phyloP scores from a whole-genome alignment of 768 basidiomycete genomes.

The Panellus pusillus region DNA sequence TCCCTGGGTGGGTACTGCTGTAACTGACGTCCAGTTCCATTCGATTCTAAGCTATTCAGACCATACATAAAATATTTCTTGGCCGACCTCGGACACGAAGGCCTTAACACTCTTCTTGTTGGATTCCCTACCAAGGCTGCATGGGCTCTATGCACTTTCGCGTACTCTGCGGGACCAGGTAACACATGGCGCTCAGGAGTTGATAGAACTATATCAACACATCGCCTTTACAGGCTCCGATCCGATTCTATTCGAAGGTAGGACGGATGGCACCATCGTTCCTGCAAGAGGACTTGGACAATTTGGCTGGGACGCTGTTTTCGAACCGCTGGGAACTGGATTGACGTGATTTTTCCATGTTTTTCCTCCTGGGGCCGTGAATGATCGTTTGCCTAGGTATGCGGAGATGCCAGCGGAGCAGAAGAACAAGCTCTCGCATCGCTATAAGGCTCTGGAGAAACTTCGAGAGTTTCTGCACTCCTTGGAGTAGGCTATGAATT shows the following conservation, averaged over 20 bases:
- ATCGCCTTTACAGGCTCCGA: slow-evolving; percentile 44
- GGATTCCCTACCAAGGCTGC: slow-evolving; percentile 79
- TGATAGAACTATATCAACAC: too few relatives aligned
- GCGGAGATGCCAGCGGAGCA: slow-evolving; percentile 70
- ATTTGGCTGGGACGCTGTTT: slow-evolving; percentile 93
- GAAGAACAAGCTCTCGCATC: slow-evolving; percentile 75
- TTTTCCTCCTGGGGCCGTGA: neutral
- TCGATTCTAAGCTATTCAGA: too few relatives aligned
- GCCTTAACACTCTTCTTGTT: slow-evolving; percentile 81
- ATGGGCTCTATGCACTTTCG: slow-evolving; percentile 93
- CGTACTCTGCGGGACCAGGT: slow-evolving; percentile 85
- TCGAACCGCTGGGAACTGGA: slow-evolving; percentile 73
- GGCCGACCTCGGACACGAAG: slow-evolving; percentile 79
- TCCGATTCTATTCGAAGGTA: slow-evolving; percentile 77
- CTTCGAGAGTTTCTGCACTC: slow-evolving; percentile 51
- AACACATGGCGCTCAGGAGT: neutral
- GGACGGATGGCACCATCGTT: slow-evolving; percentile 88
- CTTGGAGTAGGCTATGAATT: neutral
- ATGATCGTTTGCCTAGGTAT: slow-evolving; percentile 44
- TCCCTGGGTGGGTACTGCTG: slow-evolving; percentile 59
- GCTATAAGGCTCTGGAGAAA: slow-evolving; percentile 72
- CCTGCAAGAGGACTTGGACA: slow-evolving; percentile 71
- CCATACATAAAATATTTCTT: slow-evolving; percentile 98
- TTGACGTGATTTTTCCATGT: slow-evolving; percentile 59
- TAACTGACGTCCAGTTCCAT: too few relatives aligned